Evolutionary conservation across 306 rosid species (phyloP), one percentile per base, ranked within the genome.

Genomic region (Pachyrhizus erosus): DNA sequence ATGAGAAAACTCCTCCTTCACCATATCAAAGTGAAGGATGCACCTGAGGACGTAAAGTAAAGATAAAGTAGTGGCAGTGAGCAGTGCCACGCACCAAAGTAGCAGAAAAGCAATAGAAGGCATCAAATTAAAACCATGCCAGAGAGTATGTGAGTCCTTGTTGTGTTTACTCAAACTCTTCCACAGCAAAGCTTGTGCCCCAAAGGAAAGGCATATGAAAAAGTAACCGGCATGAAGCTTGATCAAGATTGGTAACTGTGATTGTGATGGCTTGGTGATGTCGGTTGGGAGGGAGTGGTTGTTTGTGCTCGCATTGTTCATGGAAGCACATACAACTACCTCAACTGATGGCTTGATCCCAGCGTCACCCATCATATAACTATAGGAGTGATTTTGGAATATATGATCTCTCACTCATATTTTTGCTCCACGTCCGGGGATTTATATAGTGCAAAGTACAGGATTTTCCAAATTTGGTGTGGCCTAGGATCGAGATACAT

Each of bases 181-280:
- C 91, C 91, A 87, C 15, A 84, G 61, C 40, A 91, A 69, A 82
- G 89, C 85, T 77, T 91, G 92, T 67, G 90, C 87, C 64, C 84
- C 91, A 29, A 89, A 78, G 14, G 91, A 84, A 39, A 91, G 72
- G 67, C 84, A 84, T 46, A 87, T 80, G 71, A 80, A 82, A 83
- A 91, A 87, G 78, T 80, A 89, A 83, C 89, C 88, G 20, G 84
- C 87, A 75, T 84, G 91, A 43, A 87, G 34, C 54, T 62, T 82
- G 14, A 81, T 70, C 80, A 87, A 70, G 70, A 87, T 9, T 64
- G 85, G 51, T 23, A 49, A 26, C 7, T 37, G 72, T n/a, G 72
- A 39, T 20, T 68, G 51, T 48, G 69, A 60, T 75, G 84, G 49
- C 55, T 73, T 83, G 68, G 81, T 55, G n/a, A 29, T 51, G 6